These are phyloP conservation scores for Acer negundo DNA, from an alignment of 345 rosid species.

Conservation along the genomic window DNA sequence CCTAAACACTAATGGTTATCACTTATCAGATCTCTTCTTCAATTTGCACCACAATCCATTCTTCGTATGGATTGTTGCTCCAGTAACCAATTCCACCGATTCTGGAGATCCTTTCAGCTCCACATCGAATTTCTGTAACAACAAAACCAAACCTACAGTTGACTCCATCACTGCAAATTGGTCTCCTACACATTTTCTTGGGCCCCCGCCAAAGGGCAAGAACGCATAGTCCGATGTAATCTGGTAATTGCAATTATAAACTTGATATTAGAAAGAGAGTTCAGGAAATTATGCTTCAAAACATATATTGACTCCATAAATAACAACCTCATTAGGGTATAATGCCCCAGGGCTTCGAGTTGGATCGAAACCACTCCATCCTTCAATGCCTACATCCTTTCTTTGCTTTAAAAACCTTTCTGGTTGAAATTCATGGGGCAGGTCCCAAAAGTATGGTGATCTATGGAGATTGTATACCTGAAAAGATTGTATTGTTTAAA, in stretches of 20 bases:
- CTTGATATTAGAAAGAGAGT: neutral
- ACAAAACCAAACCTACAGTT: slow-evolving; percentile 69
- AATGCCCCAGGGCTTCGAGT: slow-evolving; percentile 89
- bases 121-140: slow-evolving; percentile 76
- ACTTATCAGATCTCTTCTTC: slow-evolving; percentile 50
- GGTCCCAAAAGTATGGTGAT: slow-evolving; percentile 89
- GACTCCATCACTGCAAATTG: slow-evolving; percentile 96
- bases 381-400: slow-evolving; percentile 63
- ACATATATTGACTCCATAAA: neutral
- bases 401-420: slow-evolving; percentile 67
- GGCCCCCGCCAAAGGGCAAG: slow-evolving; percentile 94
- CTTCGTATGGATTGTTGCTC: slow-evolving; percentile 89
- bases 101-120: slow-evolving; percentile 72
- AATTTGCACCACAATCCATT: slow-evolving; percentile 88
- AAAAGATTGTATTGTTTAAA: neutral
- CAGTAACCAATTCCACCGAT: slow-evolving; percentile 78
- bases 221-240: slow-evolving; percentile 80
- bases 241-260: slow-evolving; percentile 40
- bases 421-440: slow-evolving; percentile 75
- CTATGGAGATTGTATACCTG: slow-evolving; percentile 92
- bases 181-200: slow-evolving; percentile 92
- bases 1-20: neutral
- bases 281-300: neutral
- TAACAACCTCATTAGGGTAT: slow-evolving; percentile 89
- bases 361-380: slow-evolving; percentile 94